Evolutionary conservation across 176 grass and related monocot species (phyloP).

Genomic region (Urochloa ruziziensis): DNA sequence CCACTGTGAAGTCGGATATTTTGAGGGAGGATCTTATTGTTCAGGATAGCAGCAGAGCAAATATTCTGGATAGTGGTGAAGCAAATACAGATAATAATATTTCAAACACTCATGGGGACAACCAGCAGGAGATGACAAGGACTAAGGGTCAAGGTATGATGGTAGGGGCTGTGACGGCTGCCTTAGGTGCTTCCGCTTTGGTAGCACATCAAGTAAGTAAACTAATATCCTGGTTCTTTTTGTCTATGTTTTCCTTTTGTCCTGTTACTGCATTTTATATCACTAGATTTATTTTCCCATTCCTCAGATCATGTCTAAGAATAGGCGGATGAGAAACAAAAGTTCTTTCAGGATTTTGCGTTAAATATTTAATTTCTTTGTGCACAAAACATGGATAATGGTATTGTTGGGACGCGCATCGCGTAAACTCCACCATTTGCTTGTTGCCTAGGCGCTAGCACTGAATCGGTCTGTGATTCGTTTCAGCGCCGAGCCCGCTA

Average conservation of each 20-base stretch:
- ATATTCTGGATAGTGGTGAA: conserved; percentile 15
- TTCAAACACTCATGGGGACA: conserved; percentile 21
- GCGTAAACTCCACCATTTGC: too few species aligned
- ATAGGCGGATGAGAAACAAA: conserved; percentile 8
- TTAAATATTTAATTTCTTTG: conserved; percentile 10
- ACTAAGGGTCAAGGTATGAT: conserved; percentile 60
- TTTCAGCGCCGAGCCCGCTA: too few species aligned
- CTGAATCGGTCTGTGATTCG: too few species aligned
- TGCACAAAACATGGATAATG: not conserved
- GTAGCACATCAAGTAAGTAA: conserved; percentile 72
- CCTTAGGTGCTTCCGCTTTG: conserved; percentile 81
- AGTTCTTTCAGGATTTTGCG: not conserved
- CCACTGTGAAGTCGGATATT: conserved; percentile 15
- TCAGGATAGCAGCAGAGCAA: conserved; percentile 14
- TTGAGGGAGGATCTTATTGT: conserved; percentile 34
- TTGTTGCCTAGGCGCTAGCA: too few species aligned
- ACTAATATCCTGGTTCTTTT: conserved; percentile 11
- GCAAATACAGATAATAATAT: conserved; percentile 19
- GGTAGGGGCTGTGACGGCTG: conserved; percentile 92
- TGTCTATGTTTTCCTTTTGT: not conserved
- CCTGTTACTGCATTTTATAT: not conserved
- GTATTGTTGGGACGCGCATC: too few species aligned
- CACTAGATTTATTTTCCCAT: not conserved
- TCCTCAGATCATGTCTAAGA: conserved; percentile 13
- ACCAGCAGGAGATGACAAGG: conserved; percentile 29